Evolutionary conservation across 2,329 filamentous ascomycete genomes (phyloP).

Genomic region (Talaromyces sp.): DNA sequence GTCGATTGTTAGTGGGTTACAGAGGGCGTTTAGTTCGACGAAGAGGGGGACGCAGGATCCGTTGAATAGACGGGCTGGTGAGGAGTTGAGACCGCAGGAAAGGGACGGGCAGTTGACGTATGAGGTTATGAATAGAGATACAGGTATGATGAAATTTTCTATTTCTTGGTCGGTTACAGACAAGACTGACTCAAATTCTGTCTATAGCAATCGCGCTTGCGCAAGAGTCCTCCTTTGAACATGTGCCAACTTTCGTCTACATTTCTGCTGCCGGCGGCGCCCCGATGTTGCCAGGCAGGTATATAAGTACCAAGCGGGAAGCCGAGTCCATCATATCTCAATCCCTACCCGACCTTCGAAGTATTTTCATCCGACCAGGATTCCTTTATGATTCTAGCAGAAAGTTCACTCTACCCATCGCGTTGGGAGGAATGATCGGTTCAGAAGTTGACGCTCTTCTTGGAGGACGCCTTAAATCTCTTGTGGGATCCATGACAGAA

Average conservation of each 20-base stretch:
- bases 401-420: slow-evolving; percentile 79
- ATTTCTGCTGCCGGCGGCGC: slow-evolving; percentile 86
- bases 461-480: slow-evolving; percentile 71
- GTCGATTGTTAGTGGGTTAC: slow-evolving; percentile 73
- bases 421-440: slow-evolving; percentile 71
- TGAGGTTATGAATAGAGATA: slow-evolving; percentile 94
- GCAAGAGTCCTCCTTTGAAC: slow-evolving; percentile 65
- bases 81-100: slow-evolving; percentile 64
- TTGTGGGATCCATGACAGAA: slow-evolving; percentile 78
- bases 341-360: slow-evolving; percentile 72
- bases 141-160: slow-evolving; percentile 42
- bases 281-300: slow-evolving; percentile 77
- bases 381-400: slow-evolving; percentile 88
- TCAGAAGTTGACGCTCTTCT: slow-evolving; percentile 74
- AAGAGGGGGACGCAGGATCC: slow-evolving; percentile 67
- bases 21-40: slow-evolving; percentile 70
- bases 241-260: slow-evolving; percentile 73
- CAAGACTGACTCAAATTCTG: background rate
- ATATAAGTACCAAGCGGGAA: slow-evolving; percentile 88
- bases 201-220: slow-evolving; percentile 74
- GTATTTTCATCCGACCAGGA: slow-evolving; percentile 77
- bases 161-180: too few relatives aligned
- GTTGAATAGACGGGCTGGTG: slow-evolving; percentile 59
- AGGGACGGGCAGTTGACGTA: slow-evolving; percentile 81
- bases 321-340: slow-evolving; percentile 75